These are phyloP conservation scores for Claviceps cyperi DNA, from an alignment of 2,329 filamentous ascomycete species.

Conservation along the genomic window DNA sequence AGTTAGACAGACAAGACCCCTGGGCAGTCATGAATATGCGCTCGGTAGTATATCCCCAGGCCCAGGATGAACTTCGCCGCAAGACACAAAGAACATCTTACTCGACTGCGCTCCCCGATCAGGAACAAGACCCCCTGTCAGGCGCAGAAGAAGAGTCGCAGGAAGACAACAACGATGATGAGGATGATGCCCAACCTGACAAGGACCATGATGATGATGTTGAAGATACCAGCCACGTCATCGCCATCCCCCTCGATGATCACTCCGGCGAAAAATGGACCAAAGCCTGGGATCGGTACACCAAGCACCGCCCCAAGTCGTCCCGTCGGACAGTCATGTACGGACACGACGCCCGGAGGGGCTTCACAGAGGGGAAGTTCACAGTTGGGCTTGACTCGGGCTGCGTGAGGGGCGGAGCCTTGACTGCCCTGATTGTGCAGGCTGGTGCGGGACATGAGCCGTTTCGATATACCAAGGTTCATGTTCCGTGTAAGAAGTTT, in stretches of 20 bases:
- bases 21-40: conserved; percentile 88
- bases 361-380: conserved; percentile 47
- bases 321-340: conserved; percentile 59
- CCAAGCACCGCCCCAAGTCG: conserved; percentile 19
- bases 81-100: conserved; percentile 10
- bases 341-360: conserved; percentile 68
- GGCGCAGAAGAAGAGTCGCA: conserved; percentile 8
- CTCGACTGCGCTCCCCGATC: not conserved
- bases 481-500: conserved; percentile 24
- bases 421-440: conserved; percentile 67
- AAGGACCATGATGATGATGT: not conserved
- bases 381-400: conserved; percentile 76
- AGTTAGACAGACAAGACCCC: conserved; percentile 57
- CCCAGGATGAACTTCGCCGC: conserved; percentile 27
- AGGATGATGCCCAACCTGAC: not conserved
- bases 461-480: conserved; percentile 23
- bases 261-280: conserved; percentile 52
- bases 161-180: not conserved
- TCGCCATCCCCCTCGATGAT: conserved; percentile 25
- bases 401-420: conserved; percentile 59
- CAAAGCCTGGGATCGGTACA: conserved; percentile 42
- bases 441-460: conserved; percentile 18
- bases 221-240: conserved; percentile 9
- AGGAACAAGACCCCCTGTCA: not conserved
- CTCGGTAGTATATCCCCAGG: conserved; percentile 46